Evolutionary conservation across 2,329 filamentous ascomycete genomes (phyloP).

Genomic region (Aspergillus ibericus): DNA sequence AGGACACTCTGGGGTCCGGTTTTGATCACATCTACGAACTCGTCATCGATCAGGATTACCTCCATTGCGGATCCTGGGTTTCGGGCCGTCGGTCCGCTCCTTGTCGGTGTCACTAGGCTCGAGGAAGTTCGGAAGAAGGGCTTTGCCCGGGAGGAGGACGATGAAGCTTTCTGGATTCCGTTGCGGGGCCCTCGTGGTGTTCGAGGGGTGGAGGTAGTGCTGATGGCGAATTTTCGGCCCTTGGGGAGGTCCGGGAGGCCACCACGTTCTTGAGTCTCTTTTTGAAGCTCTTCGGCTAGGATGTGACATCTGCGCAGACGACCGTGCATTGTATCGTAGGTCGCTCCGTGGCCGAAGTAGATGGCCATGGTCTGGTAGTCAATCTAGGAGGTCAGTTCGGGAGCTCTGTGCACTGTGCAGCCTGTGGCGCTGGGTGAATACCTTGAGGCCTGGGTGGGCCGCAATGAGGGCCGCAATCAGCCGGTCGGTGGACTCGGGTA

Average conservation of each 20-base stretch:
- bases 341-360: slow-evolving; percentile 48
- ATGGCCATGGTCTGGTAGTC: slow-evolving; percentile 46
- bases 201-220: slow-evolving; percentile 8
- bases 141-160: slow-evolving; percentile 2
- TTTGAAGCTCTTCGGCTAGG: slow-evolving; percentile 36
- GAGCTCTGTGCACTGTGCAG: neutral
- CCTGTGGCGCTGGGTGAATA: slow-evolving; percentile 4
- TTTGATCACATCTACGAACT: neutral
- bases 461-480: slow-evolving; percentile 30
- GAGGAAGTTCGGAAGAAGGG: neutral
- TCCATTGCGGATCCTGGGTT: neutral
- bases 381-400: slow-evolving; percentile 34
- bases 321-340: slow-evolving; percentile 51
- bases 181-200: slow-evolving; percentile 19
- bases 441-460: slow-evolving; percentile 28
- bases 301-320: slow-evolving; percentile 49
- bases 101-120: slow-evolving; percentile 6
- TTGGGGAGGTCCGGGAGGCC: slow-evolving; percentile 15
- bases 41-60: neutral
- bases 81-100: neutral
- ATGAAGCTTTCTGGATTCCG: slow-evolving; percentile 17
- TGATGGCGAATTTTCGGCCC: neutral
- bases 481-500: slow-evolving; percentile 24
- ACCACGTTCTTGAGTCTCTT: slow-evolving; percentile 21
- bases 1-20: no score